Conservation (phyloP, 352 stramenopile genomes). For the Globisporangium perplexum region DNA sequence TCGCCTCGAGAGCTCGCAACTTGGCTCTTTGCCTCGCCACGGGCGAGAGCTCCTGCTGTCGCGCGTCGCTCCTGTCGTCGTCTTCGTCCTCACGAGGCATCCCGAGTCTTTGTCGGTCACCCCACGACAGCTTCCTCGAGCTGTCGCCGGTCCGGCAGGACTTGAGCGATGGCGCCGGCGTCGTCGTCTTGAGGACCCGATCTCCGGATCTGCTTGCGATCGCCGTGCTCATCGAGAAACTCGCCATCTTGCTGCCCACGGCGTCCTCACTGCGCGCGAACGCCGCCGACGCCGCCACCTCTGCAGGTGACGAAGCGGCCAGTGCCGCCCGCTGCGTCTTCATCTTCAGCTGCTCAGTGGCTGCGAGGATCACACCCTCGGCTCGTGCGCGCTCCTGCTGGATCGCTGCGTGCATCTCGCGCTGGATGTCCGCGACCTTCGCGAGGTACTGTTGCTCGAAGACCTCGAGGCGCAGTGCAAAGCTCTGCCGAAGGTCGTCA, state of each 20-base stretch:
- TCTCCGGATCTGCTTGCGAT: background rate
- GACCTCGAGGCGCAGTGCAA: constrained; percentile 42
- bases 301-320: background rate
- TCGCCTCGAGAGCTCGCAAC: constrained; percentile 44
- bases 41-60: constrained; percentile 21
- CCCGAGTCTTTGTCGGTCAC: background rate
- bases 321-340: constrained; percentile 28
- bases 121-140: background rate
- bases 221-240: background rate
- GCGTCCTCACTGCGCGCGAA: background rate
- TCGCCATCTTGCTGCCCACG: background rate
- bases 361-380: constrained; percentile 28
- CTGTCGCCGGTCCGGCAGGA: background rate
- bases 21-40: constrained; percentile 48
- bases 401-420: constrained; percentile 42
- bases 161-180: background rate
- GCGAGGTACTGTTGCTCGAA: constrained; percentile 60
- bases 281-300: background rate
- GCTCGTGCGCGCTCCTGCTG: constrained; percentile 33
- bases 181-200: background rate
- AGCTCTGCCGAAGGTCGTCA: constrained; percentile 23
- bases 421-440: constrained; percentile 47
- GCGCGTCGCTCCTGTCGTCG: background rate
- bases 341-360: constrained; percentile 41
- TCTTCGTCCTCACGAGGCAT: background rate